Percentiles rank a stretch among this genome's conserved stretches.
These are phyloP conservation scores for Plectranthus barbatus DNA, from an alignment of 257 asterid genomes.

Conservation along the genomic window DNA sequence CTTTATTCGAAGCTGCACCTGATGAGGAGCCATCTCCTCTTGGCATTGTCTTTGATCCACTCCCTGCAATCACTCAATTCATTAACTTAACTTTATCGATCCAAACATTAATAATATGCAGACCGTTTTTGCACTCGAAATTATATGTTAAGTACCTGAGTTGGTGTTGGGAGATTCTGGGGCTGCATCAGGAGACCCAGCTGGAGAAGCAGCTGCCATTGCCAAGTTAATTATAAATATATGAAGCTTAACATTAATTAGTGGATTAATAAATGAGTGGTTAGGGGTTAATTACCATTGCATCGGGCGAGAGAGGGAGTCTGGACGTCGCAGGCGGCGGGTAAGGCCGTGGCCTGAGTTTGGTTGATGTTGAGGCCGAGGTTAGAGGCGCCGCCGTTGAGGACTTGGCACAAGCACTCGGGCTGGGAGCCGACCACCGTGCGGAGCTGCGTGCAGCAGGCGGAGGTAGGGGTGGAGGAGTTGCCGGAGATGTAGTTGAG, in stretches of 20 bases:
- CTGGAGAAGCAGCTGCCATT: slow-evolving; percentile 37
- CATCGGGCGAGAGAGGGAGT: slow-evolving; percentile 61
- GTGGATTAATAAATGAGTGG: neutral
- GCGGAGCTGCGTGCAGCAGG: slow-evolving; percentile 68
- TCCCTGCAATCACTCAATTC: slow-evolving; percentile 10
- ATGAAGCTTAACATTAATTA: neutral
- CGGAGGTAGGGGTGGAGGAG: slow-evolving; percentile 46
- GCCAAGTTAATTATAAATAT: neutral
- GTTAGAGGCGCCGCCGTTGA: slow-evolving; percentile 51
- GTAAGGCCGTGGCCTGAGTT: slow-evolving; percentile 69
- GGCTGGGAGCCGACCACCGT: slow-evolving; percentile 60
- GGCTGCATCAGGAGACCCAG: slow-evolving; percentile 44
- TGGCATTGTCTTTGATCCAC: slow-evolving; percentile 32
- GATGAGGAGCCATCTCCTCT: slow-evolving; percentile 25
- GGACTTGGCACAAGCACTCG: slow-evolving; percentile 62
- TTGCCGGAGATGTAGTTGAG: slow-evolving; percentile 70
- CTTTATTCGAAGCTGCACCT: slow-evolving; percentile 26
- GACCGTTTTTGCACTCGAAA: too few relatives aligned
- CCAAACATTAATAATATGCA: too few relatives aligned
- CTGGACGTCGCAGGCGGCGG: slow-evolving; percentile 57
- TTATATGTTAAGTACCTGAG: neutral
- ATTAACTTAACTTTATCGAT: neutral
- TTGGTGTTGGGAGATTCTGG: slow-evolving; percentile 36
- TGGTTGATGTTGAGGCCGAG: slow-evolving; percentile 62
- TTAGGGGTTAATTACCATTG: slow-evolving; percentile 27